Evolutionary conservation across 495 filamentous ascomycete species (phyloP), one percentile per base, ranked within the genome.

Genomic region (Patellaria atrata): DNA sequence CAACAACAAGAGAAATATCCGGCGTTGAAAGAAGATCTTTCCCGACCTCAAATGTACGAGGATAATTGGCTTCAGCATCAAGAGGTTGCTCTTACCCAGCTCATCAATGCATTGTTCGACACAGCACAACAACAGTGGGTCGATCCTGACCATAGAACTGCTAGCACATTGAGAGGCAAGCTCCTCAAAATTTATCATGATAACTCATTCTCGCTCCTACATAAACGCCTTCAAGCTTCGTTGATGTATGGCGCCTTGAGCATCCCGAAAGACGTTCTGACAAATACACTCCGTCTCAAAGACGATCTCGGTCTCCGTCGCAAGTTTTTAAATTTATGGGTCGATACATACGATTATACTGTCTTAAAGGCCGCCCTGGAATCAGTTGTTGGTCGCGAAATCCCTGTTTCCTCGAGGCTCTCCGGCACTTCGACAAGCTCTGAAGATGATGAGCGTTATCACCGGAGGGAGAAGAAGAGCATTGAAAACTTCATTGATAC

Each of bases 51-150:
- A 35, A 58, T 79, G 47, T 79, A 77, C 44, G 72, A 78, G 43
- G 73, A 77, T 14, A 54, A 68, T 30, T 79, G 74, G 75, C 68
- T 79, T 21, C 57, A 55, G 10, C 63, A 77, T 37, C 71, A 78
- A 41, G 75, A 80, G 41, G 57, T 66, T 19, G 64, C 68, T 9
- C 63, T 80, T 19, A 67, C 70, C 3, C 71, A 77, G 41, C 50
- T 77, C 10, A 48, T 71, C 32, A 80, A 80, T 52, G 52, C 55
- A 1, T 47, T 78, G 16, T 67, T 77, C 30, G 52, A 65, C 3
- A 40, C 51, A 14, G 37, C 57, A 0, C 40, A 50, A 28, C 35
- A 45, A 14, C 29, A 44, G 19, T 20, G 14, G 19, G 30, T 29
- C 19, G 27, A 37, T 27, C 26, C 12, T 7, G 33, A 45, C 12